Percentiles rank a stretch among this genome's conserved stretches.
These are phyloP conservation scores for Astragalus membranaceus DNA, from an alignment of 306 rosid genomes.

Conservation along the genomic window DNA sequence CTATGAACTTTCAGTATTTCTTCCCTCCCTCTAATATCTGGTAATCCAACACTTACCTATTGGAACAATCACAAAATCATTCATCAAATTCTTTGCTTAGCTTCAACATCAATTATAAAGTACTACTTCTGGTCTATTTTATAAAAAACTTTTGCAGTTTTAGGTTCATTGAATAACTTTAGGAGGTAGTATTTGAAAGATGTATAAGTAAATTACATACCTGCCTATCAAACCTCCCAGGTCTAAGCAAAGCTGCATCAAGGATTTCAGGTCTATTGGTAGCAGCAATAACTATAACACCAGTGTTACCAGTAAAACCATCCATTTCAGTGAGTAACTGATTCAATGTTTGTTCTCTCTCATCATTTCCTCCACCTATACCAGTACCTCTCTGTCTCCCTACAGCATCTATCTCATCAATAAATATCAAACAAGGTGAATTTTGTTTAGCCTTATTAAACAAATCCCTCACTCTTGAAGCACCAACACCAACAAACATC, in stretches of 20 bases:
- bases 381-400: conserved; percentile 89
- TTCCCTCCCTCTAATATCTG: conserved; percentile 71
- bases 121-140: background rate
- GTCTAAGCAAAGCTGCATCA: conserved; percentile 70
- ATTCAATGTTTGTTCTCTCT: conserved; percentile 74
- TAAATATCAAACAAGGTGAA: conserved; percentile 70
- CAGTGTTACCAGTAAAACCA: conserved; percentile 62
- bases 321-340: conserved; percentile 83
- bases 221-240: conserved; percentile 81
- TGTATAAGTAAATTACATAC: conserved; percentile 35
- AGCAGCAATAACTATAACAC: conserved; percentile 69
- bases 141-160: no score
- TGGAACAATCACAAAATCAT: background rate
- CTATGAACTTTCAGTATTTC: conserved; percentile 75
- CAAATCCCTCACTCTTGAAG: conserved; percentile 75
- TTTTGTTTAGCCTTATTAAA: conserved; percentile 65
- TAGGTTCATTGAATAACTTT: no score
- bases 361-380: conserved; percentile 82
- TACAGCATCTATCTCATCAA: conserved; percentile 82
- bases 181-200: no score
- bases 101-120: background rate
- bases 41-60: conserved; percentile 63
- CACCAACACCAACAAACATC: conserved; percentile 85
- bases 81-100: background rate
- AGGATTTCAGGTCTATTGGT: conserved; percentile 77